phyloP scores from a whole-genome alignment of 2,329 filamentous ascomycete genomes.

The Magnaporthales sp. region DNA sequence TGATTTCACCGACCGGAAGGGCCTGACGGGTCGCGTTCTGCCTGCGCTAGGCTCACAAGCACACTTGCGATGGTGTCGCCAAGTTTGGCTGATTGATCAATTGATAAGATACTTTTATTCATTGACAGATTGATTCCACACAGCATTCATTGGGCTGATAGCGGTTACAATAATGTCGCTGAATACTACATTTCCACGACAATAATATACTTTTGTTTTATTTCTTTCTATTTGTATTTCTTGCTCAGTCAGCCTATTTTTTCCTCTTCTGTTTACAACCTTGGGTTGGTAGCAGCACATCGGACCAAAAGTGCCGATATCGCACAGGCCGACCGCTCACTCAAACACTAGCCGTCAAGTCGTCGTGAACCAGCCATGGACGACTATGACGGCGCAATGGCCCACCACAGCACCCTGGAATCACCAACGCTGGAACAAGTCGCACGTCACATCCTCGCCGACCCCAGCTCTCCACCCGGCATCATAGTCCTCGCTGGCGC shows the following conservation, averaged over 20 bases:
- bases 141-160: neutral
- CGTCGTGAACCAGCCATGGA: neutral
- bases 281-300: neutral
- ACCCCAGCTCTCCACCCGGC: slow-evolving; percentile 12
- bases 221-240: neutral
- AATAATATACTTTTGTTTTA: neutral
- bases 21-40: neutral
- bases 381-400: neutral
- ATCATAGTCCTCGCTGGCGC: slow-evolving; percentile 89
- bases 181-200: neutral
- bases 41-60: neutral
- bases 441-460: neutral
- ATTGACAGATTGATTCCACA: neutral
- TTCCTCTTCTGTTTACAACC: neutral
- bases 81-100: neutral
- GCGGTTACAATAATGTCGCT: neutral
- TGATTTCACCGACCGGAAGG: neutral
- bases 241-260: neutral
- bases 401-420: neutral
- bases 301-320: neutral
- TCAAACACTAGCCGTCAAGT: neutral
- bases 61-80: neutral
- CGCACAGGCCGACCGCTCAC: neutral
- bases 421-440: neutral
- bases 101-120: neutral